phyloP scores from a whole-genome alignment of 2,329 filamentous ascomycete species.

The Aspergillus proliferans region DNA sequence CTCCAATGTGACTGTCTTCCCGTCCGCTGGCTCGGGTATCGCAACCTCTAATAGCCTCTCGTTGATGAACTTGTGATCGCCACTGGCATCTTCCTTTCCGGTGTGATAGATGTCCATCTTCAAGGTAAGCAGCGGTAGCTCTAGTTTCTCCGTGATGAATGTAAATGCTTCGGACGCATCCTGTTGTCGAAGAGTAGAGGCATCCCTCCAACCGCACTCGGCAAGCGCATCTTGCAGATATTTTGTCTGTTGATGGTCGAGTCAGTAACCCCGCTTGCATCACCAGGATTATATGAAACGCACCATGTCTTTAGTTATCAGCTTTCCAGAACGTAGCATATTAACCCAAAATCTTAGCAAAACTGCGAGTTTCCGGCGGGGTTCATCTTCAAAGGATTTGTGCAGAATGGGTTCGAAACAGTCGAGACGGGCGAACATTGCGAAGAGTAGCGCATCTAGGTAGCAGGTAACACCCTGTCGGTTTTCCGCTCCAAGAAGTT shows the following conservation, averaged over 20 bases:
- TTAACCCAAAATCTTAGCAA: conserved; percentile 89
- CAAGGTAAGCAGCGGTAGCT: conserved; percentile 78
- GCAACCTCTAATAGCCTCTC: conserved; percentile 86
- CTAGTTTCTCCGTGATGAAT: conserved; percentile 85
- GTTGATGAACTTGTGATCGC: conserved; percentile 92
- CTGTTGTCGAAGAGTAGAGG: conserved; percentile 71
- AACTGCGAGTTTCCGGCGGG: conserved; percentile 66
- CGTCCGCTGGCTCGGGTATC: conserved; percentile 62
- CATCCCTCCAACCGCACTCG: conserved; percentile 84
- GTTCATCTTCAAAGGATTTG: conserved; percentile 67
- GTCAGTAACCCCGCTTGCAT: conserved; percentile 5
- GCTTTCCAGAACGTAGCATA: conserved; percentile 72
- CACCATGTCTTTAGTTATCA: conserved; percentile 82
- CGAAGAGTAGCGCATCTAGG: conserved; percentile 81
- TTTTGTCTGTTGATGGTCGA: conserved; percentile 56
- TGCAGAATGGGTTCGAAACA: conserved; percentile 92
- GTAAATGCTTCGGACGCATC: conserved; percentile 94
- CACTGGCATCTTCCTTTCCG: conserved; percentile 71
- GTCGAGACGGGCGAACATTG: conserved; percentile 87
- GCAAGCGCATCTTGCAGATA: conserved; percentile 75
- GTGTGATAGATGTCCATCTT: conserved; percentile 95
- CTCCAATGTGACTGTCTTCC: conserved; percentile 70
- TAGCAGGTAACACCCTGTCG: conserved; percentile 87
- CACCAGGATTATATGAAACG: conserved; percentile 6
- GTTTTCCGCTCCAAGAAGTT: conserved; percentile 81